Evolutionary conservation across 106 monocot genomes (phyloP).

Genomic region (Hemerocallis citrina): DNA sequence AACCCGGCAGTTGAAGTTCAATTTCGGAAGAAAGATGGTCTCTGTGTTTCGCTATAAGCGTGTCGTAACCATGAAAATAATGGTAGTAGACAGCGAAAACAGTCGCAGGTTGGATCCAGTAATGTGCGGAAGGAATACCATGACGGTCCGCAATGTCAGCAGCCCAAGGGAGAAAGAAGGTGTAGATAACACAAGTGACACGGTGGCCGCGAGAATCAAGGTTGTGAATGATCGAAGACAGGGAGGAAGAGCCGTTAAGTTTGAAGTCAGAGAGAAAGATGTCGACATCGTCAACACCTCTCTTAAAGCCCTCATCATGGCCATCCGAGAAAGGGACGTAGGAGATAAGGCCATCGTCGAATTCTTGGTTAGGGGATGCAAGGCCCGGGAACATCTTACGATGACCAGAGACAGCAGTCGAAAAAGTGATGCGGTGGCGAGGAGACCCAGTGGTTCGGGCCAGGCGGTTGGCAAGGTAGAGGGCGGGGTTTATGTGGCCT

Average conservation of each 20-base stretch:
- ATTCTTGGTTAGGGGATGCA: background rate
- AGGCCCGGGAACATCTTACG: background rate
- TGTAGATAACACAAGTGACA: constrained; percentile 41
- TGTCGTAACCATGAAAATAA: constrained; percentile 39
- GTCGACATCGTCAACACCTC: background rate
- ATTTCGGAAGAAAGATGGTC: too few relatives aligned
- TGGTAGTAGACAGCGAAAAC: constrained; percentile 53
- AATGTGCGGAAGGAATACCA: constrained; percentile 23
- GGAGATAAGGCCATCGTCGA: background rate
- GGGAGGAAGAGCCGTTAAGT: background rate
- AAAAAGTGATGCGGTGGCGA: background rate
- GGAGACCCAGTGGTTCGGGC: background rate
- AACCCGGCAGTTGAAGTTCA: constrained; percentile 18
- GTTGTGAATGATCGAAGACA: constrained; percentile 16
- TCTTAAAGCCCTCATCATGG: background rate
- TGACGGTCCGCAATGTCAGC: constrained; percentile 20
- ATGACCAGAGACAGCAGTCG: background rate
- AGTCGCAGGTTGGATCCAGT: constrained; percentile 72
- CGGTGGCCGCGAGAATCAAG: constrained; percentile 15
- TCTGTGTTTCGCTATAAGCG: constrained; percentile 1
- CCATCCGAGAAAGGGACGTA: background rate
- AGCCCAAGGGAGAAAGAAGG: constrained; percentile 39
- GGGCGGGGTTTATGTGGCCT: constrained; percentile 12
- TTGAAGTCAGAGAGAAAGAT: background rate
- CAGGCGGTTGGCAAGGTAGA: constrained; percentile 7